Percentiles rank a stretch among this genome's conserved stretches.
These are phyloP conservation scores for Linderniella brevidens DNA, from an alignment of 257 asterid species.

Conservation along the genomic window DNA sequence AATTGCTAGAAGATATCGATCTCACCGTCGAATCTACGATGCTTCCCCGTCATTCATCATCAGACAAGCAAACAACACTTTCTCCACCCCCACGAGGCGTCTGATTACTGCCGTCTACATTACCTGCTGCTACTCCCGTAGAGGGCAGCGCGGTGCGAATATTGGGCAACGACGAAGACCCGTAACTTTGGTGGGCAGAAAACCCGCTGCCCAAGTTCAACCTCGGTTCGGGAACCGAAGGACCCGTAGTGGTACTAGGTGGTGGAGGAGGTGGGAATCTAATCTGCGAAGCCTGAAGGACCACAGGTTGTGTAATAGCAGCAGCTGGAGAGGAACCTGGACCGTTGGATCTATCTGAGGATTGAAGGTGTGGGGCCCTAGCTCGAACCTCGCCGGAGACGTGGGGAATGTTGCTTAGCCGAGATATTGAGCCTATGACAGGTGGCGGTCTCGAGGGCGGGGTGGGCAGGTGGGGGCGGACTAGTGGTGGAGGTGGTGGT, in stretches of 20 bases:
- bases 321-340: slow-evolving; percentile 2
- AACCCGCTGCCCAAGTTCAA: no score
- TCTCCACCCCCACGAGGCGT: slow-evolving; percentile 11
- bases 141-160: no score
- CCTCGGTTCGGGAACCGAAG: no score
- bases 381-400: slow-evolving; percentile 35
- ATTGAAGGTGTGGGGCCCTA: slow-evolving; percentile 56
- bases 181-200: slow-evolving; percentile 26
- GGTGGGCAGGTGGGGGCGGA: slow-evolving; percentile 18
- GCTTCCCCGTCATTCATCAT: slow-evolving; percentile 25
- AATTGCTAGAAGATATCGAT: no score
- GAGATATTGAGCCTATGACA: slow-evolving; percentile 38
- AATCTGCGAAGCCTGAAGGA: slow-evolving; percentile 14
- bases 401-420: slow-evolving; percentile 16
- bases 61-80: slow-evolving; percentile 52
- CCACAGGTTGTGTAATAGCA: slow-evolving; percentile 9
- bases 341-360: slow-evolving; percentile 25
- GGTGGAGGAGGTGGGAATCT: slow-evolving; percentile 9
- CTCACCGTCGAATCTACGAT: no score
- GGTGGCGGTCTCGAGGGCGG: slow-evolving; percentile 38
- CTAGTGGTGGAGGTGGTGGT: no score
- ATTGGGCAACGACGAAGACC: slow-evolving; percentile 15
- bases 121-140: no score
- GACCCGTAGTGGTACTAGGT: no score
- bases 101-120: slow-evolving; percentile 14